Base-by-base conservation (phyloP, 305 asterid genomes). In the Solanum hybrid region DNA sequence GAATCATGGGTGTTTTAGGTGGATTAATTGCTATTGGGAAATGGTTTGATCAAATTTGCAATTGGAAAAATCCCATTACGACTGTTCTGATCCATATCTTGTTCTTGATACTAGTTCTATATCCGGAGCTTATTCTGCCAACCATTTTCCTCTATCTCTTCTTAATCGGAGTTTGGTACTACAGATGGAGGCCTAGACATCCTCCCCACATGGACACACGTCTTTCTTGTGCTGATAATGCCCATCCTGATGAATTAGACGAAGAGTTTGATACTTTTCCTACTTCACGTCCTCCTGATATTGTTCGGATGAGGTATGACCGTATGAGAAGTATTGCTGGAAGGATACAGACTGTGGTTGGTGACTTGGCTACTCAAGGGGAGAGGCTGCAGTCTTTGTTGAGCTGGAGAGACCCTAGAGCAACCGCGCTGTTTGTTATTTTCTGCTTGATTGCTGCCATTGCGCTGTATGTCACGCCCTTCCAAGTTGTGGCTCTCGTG, bases 371-470 rank as follows among this genome's bases (percentile, higher is more conserved):
- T 11, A 72, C 78, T 72, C 78, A 72, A 72, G 97, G 98, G 41
- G 99, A 95, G 91, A 94, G 98, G 90, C 84, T 95, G 4, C 94
- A 94, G 32, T 90, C 96, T 13, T 90, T 96, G 92, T 91, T 96
- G 89, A 95, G 96, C 92, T 96, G 99, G 99, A 90, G 99, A 90
- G 99, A 96, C 81, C 98, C 98, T 1, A 91, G 98, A 65, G 99
- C 99, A 0, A 95, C 99, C 1, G 90, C 93, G 34, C 65, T 96
- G 84, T 96, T 95, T 57, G 89, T 94, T 12, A 90, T 94, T 36
- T 94, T 94, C 89, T 95, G 96, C 89, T 87, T 93, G 31, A 38
- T 93, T 34, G 94, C 96, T 24, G 98, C 96, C 7, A 89, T 94
- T 51, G 95, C 92, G 88, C 94, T 95, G 45, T 96, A 95, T 32